Conservation (phyloP, 1,139 yeast species). For the Pneumocystis jirovecii region DNA sequence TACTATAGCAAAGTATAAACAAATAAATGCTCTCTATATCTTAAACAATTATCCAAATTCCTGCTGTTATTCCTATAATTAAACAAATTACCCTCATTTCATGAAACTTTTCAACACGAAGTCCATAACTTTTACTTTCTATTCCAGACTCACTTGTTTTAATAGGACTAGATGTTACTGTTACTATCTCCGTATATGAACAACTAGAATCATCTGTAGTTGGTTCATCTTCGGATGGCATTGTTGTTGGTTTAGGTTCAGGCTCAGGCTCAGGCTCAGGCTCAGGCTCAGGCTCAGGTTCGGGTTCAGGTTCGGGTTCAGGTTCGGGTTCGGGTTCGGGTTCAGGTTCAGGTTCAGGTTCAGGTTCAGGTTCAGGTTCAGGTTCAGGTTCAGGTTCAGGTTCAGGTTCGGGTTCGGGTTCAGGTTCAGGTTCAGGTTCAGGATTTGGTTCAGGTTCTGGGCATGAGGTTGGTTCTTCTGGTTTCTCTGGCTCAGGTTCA, state of each 20-base stretch:
- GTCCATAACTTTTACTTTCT: not conserved
- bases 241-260: not conserved
- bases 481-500: not conserved
- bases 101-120: not conserved
- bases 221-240: not conserved
- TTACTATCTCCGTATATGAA: not conserved
- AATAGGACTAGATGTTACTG: not conserved
- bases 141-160: not conserved
- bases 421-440: not conserved
- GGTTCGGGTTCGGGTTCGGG: not conserved
- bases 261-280: not conserved
- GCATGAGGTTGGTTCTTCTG: not conserved
- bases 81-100: not conserved
- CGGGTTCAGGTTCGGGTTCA: not conserved
- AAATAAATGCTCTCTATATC: not conserved
- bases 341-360: not conserved
- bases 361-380: not conserved
- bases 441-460: not conserved
- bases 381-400: not conserved
- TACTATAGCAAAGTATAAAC: not conserved
- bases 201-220: not conserved
- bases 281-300: not conserved
- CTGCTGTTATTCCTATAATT: not conserved
- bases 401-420: not conserved
- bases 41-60: not conserved